Evolutionary conservation across 1,284 basidiomycete genomes (phyloP).

Genomic region (Leccinum griseonigrum): DNA sequence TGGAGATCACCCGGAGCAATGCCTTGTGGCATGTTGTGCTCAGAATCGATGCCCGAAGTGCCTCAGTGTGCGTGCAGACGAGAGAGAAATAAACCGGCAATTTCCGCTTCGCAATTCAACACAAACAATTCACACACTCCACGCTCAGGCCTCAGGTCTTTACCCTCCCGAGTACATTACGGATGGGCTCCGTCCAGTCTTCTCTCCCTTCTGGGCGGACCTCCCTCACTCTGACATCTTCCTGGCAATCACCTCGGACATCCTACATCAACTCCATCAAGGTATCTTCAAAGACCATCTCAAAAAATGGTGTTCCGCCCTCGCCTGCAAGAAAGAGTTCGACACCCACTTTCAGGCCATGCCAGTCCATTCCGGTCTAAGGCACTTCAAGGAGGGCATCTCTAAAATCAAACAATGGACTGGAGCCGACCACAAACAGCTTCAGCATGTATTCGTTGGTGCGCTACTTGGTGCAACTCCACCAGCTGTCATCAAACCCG

Average conservation of each 20-base stretch:
- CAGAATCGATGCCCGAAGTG: slow-evolving; percentile 17
- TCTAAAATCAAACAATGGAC: not conserved
- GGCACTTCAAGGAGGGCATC: not conserved
- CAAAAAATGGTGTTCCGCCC: not conserved
- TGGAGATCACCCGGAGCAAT: not conserved
- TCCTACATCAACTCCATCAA: not conserved
- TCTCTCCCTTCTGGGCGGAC: not conserved
- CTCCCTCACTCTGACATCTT: not conserved
- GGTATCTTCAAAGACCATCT: not conserved
- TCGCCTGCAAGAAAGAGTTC: not conserved
- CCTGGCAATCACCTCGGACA: not conserved
- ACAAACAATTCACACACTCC: not conserved
- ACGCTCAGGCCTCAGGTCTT: not conserved
- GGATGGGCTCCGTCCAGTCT: not conserved
- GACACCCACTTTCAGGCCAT: not conserved
- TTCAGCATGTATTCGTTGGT: not conserved
- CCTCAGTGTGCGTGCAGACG: no score
- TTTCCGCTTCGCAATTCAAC: not conserved
- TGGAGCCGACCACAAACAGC: not conserved
- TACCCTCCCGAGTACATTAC: not conserved
- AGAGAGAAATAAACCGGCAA: not conserved
- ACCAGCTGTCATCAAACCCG: not conserved
- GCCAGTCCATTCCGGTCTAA: not conserved
- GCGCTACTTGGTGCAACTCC: not conserved
- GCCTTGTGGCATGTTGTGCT: slow-evolving; percentile 16